Base-by-base conservation (phyloP, 1,139 yeast species). In the Protomyces macrosporus region DNA sequence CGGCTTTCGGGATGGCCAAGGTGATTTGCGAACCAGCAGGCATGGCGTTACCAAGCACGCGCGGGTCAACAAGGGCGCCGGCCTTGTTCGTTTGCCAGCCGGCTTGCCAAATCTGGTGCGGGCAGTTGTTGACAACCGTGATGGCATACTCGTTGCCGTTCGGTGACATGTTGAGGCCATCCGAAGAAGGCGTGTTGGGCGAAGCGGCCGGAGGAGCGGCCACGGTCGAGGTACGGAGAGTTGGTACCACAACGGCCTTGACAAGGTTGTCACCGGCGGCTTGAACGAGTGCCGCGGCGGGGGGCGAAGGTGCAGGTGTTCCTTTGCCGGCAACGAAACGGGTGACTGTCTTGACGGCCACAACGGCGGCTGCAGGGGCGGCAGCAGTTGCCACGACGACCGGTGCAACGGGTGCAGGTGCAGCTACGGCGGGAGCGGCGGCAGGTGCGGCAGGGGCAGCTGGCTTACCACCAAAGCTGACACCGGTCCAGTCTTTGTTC, bases 41-140 rank as follows among this genome's bases (percentile, higher is more conserved):
- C 53, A 58, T 39, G 36, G 53, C 45, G 42, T 58, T 58, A 30
- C 62, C 62, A 33, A 51, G 42, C 35, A 58, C 62, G 12, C 51
- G 56, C 12, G 52, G 32, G 62, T 50, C 45, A 51, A 58, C 53
- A 52, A 58, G 30, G 7, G 42, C 62, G 23, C 62, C 62, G 23
- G 55, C 56, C 12, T 55, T 58, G 62, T 58, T 58, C 12, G 62
- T 58, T 50, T 58, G 62, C 62, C 62, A 58, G 12, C 62, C 62
- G 12, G 62, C 62, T 34, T 58, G 62, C 62, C 62, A 58, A 56
- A 58, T 58, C 39, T 55, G 42, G 51, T 51, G 52, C 6, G 53
- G 56, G 42, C 62, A 58, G 56, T 58, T 58, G 56, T 58, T 58
- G 62, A 58, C 53, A 30, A 58, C 62, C 10, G 35, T 37, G 23